Evolutionary conservation across 2,329 filamentous ascomycete genomes (phyloP), one percentile per base, ranked within the genome.

Genomic region (Aspergillus ochraceus): DNA sequence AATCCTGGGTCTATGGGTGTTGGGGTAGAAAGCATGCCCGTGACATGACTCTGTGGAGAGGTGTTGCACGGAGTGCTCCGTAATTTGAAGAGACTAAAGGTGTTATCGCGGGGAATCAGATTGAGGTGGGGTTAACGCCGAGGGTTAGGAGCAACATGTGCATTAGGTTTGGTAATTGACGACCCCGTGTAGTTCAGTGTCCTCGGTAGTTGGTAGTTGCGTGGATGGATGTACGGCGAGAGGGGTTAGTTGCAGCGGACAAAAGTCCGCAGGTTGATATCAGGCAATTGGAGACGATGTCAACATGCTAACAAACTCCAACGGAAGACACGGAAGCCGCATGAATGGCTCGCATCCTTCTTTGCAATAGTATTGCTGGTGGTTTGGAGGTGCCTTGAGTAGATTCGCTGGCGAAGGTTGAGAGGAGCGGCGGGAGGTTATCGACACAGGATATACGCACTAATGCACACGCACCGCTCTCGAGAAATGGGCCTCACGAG

Each of bases 381-480:
- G 12, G n/a, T 46, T 19, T 6, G 14, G 26, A 17, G 49, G 14
- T 46, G 24, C 19, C 17, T 14, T n/a, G 26, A n/a, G n/a, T 47
- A 20, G 14, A 32, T 24, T 24, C 24, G 24, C 5, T 12, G 30
- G 9, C 11, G 36, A 17, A 8, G 8, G 14, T 8, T 8, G 36
- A n/a, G 36, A 17, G 17, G 6, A 42, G 36, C 6, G 17, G 3
- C 5, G 36, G 17, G 36, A n/a, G 17, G 42, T 58, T 61, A 59
- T 49, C 26, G 55, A 50, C 59, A 63, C 61, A 22, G 49, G 20
- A 9, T 19, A n/a, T 22, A 3, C 20, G 12, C 20, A 14, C 14
- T 26, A 59, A 45, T 14, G 20, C 4, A 53, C 57, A 64, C 62
- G 62, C 60, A 64, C 62, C 52, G 14, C 3, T 4, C 2, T n/a